Base-by-base conservation (phyloP, 2,329 filamentous ascomycete genomes). In the Metarhizium rileyi region DNA sequence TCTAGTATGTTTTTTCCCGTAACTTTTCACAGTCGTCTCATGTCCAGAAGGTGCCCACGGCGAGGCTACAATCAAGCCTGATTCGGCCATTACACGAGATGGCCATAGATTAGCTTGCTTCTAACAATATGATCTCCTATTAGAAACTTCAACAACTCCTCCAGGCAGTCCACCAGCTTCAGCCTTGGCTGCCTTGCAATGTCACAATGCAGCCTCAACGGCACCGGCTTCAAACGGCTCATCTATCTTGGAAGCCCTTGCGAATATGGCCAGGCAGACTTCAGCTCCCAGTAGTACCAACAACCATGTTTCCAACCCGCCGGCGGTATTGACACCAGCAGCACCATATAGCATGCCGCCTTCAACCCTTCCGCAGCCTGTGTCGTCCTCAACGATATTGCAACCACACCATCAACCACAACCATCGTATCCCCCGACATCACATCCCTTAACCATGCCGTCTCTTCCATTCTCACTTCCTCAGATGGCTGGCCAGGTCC, bases 171-270 rank as follows among this genome's bases (percentile, higher is more conserved):
- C 78, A 41, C 78, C 77, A 28, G 60, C 72, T 23, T 69, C 66
- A 56, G 57, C 70, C 50, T 59, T 72, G 57, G 72, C 65, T 55
- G 71, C 64, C 44, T 60, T 73, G 27, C 63, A 63, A 36, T 54
- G 56, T 45, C 53, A 56, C 25, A 59, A 61, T 48, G 61, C 60
- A 38, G 57, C 69, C 49, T 65, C 65, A 47, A 60, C 71, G 30
- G 70, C 75, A 23, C 62, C 65, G 7, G 57, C 62, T 54, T 75
- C 73, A 41, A 68, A 64, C 49, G 67, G 73, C 53, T 67, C 72
- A 53, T 84, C 81, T 56, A 90, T 93, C 58, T 75, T 90, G 67
- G 86, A 87, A 64, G 85, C 85, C 42, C 76, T 93, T 55, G 86
- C 87, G 55, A 87, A 87, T 61, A 86, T 93, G 69, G 86, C 86